Evolutionary conservation across 345 rosid species (phyloP).

Genomic region (Odontarrhena argentea): DNA sequence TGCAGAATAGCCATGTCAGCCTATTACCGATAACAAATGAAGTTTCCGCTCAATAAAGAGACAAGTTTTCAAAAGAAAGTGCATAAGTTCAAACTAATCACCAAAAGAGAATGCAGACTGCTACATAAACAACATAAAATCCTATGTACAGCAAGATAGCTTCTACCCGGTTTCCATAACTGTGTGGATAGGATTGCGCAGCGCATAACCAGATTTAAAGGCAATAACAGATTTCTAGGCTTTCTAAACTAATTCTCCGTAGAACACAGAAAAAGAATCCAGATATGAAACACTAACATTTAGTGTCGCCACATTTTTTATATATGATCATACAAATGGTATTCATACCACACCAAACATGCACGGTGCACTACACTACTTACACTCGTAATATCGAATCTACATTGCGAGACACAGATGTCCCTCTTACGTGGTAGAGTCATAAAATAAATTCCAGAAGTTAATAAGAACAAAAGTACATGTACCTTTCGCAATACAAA

Average conservation of each 20-base stretch:
- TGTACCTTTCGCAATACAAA: conserved; percentile 88
- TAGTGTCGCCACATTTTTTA: not conserved
- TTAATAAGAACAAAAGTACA: not conserved
- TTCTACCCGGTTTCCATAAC: conserved; percentile 8
- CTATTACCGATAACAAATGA: conserved; percentile 7
- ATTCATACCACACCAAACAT: not conserved
- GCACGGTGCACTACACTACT: not conserved
- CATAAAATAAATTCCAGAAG: conserved; percentile 7
- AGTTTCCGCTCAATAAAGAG: not conserved
- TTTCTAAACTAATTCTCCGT: not conserved
- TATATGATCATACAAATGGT: conserved; percentile 5
- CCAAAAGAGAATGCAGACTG: conserved; percentile 3
- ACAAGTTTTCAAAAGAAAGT: not conserved
- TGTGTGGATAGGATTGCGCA: not conserved
- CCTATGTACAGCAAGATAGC: not conserved
- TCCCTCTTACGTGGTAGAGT: conserved; percentile 13
- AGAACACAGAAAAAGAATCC: not conserved
- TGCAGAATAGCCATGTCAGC: conserved; percentile 35
- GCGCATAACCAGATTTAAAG: not conserved
- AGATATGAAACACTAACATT: not conserved
- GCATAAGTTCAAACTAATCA: not conserved
- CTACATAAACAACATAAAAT: conserved; percentile 1
- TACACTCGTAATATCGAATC: not conserved
- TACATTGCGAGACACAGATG: not conserved
- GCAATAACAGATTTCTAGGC: not conserved